phyloP scores from a whole-genome alignment of 371 early-diverging fungal species.

The Zychaea mexicana region DNA sequence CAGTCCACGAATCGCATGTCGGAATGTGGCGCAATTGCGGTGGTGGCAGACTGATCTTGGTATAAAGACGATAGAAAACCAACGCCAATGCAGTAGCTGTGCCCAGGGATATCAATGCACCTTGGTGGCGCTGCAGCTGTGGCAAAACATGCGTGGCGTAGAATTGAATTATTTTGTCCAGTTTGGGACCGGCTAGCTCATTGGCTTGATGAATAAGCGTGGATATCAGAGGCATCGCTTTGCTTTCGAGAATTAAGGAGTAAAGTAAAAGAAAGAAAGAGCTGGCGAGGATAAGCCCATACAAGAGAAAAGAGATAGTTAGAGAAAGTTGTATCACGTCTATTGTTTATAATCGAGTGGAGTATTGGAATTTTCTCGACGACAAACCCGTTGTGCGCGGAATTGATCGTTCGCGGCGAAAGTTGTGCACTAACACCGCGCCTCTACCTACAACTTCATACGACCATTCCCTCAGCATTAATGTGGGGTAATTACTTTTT shows the following conservation, averaged over 20 bases:
- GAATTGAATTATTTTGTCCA: neutral
- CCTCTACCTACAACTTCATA: no score
- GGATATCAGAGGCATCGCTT: slow-evolving; percentile 1
- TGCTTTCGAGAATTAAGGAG: neutral
- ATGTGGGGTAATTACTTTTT: no score
- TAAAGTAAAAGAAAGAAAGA: neutral
- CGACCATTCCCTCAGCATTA: no score
- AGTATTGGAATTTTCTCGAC: no score
- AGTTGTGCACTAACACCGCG: no score
- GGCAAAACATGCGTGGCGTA: neutral
- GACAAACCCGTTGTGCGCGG: no score
- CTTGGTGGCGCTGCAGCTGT: neutral
- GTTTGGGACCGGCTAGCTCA: neutral
- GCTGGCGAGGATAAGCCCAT: neutral
- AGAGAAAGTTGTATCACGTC: no score
- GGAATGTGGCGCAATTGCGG: slow-evolving; percentile 13
- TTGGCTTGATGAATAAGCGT: neutral
- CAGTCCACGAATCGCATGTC: slow-evolving; percentile 3
- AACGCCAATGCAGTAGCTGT: neutral
- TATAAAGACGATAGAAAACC: neutral
- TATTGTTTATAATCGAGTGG: no score
- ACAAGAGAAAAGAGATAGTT: no score
- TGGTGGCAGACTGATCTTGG: neutral
- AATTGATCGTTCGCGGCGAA: no score
- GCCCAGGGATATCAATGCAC: neutral